phyloP scores from a whole-genome alignment of 2,329 filamentous ascomycete genomes.

The Fusarium luffae region DNA sequence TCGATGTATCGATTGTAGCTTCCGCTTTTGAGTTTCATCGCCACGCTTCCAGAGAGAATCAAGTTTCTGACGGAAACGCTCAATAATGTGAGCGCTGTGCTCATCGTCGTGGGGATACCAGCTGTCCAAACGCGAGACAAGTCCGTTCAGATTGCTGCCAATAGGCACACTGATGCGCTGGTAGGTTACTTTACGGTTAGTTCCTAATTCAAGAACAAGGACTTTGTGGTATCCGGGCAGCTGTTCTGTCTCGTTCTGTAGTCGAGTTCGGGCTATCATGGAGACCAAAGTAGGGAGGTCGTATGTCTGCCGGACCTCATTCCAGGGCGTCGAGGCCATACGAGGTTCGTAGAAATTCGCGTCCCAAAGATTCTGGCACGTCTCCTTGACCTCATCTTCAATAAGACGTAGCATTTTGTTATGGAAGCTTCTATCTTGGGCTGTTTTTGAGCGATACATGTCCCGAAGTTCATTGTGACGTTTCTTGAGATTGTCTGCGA shows the following conservation, averaged over 20 bases:
- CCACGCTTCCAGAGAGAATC: background rate
- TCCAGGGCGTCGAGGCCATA: constrained; percentile 25
- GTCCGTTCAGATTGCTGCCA: constrained; percentile 6
- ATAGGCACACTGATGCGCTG: constrained; percentile 21
- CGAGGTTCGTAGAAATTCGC: background rate
- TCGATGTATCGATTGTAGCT: background rate
- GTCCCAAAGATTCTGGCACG: constrained; percentile 37
- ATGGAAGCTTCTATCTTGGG: background rate
- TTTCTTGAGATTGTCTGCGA: constrained; percentile 19
- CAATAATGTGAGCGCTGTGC: constrained; percentile 11
- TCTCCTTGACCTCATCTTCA: constrained; percentile 28
- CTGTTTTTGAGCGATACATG: background rate
- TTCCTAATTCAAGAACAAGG: constrained; percentile 32
- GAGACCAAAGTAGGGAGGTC: constrained; percentile 5
- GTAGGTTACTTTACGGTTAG: constrained; percentile 27
- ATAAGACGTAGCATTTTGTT: constrained; percentile 4
- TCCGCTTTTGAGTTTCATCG: constrained; percentile 10
- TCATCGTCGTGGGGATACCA: constrained; percentile 29
- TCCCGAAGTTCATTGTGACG: constrained; percentile 7
- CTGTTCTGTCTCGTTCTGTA: constrained; percentile 24
- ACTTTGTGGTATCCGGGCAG: constrained; percentile 35
- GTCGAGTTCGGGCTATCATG: constrained; percentile 38
- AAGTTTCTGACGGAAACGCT: constrained; percentile 15
- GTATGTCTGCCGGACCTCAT: constrained; percentile 6
- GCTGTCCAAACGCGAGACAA: constrained; percentile 32